These are phyloP conservation scores for Oldenlandia corymbosa DNA, from an alignment of 257 asterid genomes.

Conservation along the genomic window DNA sequence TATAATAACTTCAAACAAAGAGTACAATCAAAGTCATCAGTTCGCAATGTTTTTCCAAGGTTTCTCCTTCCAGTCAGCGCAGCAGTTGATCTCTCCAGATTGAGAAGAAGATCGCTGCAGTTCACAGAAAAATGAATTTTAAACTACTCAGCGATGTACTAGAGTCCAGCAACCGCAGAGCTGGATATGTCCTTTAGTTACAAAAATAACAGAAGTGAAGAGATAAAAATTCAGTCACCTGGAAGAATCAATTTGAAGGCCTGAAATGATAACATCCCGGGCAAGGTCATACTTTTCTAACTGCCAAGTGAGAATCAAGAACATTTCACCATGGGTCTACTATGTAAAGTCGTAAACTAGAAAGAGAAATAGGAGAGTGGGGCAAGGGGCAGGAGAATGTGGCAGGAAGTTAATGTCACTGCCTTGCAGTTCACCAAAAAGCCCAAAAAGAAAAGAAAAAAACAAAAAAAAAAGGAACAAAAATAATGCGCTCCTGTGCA, in stretches of 20 bases:
- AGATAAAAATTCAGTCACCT: constrained; percentile 33
- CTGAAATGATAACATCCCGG: constrained; percentile 57
- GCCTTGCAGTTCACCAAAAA: not conserved
- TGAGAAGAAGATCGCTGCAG: constrained; percentile 56
- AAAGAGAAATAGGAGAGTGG: not conserved
- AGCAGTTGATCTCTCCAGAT: constrained; percentile 47
- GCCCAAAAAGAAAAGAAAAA: no score
- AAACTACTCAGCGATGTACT: not conserved
- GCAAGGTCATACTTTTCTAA: constrained; percentile 78
- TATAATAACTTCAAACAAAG: constrained; percentile 81
- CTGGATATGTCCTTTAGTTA: not conserved
- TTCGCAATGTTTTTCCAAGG: constrained; percentile 53
- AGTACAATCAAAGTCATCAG: constrained; percentile 96
- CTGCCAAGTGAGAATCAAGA: constrained; percentile 42
- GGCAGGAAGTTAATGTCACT: not conserved
- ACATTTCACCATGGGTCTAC: constrained; percentile 3
- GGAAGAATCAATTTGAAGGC: constrained; percentile 67
- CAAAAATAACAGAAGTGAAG: not conserved
- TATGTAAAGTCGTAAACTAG: no score
- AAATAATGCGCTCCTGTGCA: not conserved
- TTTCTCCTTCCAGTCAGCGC: constrained; percentile 41
- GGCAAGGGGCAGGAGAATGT: not conserved
- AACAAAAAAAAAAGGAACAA: not conserved
- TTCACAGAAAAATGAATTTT: constrained; percentile 9
- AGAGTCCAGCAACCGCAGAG: not conserved